Base-by-base conservation (phyloP, 768 basidiomycete genomes). In the Harrya chromipes region DNA sequence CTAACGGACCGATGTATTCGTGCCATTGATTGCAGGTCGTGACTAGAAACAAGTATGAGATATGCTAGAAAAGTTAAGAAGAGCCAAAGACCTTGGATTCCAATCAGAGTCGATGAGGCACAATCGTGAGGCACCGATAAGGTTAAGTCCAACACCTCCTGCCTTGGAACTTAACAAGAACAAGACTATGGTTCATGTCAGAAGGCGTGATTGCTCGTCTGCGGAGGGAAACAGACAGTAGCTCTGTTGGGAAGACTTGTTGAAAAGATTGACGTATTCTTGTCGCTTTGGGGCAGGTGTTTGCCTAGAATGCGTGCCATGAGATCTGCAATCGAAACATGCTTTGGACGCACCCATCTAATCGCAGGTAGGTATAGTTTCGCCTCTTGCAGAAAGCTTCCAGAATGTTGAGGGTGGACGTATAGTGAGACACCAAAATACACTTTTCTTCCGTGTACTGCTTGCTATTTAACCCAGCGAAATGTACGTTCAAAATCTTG, bases 1-100 rank as follows among this genome's bases (percentile, higher is more conserved):
- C 27, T 19, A 40, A 57, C 72, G 40, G 52, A 91, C 92, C 92
- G 80, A 69, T 95, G 91, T 63, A 94, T 95, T 42, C 95, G 82
- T 44, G 94, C 95, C 95, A 98, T 98, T 2, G 97, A 87, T 68
- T 99, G 97, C 16, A 94, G 68, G 70, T 99, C 97, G 59, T 89
- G 89, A 59, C 88, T 91, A 47, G 19, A 29, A 40, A 23, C 0
- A 26, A 24, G 47, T 26, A 50, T 46, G n/a, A 43, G 17, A 20
- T 17, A 27, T n/a, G 21, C 24, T 34, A 33, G n/a, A 42, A 47
- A 36, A 24, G 27, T 23, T 42, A 20, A 26, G 23, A 31, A 21
- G 21, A 33, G 9, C 16, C 4, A 16, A 33, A 52, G 63, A 83
- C 85, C 89, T 90, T 31, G 93, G 93, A 70, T 94, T 95, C 93